These are phyloP conservation scores for Rubus parviflorus DNA, from an alignment of 306 rosid species.

Conservation along the genomic window DNA sequence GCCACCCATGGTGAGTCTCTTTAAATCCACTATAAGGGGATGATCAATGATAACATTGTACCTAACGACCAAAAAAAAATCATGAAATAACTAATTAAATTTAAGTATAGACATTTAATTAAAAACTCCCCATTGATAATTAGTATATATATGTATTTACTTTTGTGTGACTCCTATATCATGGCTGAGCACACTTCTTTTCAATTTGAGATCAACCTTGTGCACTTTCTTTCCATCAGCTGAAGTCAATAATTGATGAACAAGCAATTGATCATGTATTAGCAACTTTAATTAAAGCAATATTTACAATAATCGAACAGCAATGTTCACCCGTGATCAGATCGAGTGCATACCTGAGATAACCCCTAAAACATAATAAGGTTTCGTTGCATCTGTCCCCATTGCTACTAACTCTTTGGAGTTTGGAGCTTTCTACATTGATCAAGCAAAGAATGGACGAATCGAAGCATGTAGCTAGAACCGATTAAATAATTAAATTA, in stretches of 20 bases:
- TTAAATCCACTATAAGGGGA: slow-evolving; percentile 55
- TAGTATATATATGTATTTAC: slow-evolving; percentile 1
- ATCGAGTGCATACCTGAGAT: slow-evolving; percentile 52
- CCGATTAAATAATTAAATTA: background rate
- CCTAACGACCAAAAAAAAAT: slow-evolving; percentile 29
- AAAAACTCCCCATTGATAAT: background rate
- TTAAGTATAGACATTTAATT: no score
- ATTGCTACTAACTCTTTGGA: slow-evolving; percentile 57
- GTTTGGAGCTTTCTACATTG: slow-evolving; percentile 52
- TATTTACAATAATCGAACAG: no score
- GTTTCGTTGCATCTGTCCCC: slow-evolving; percentile 53
- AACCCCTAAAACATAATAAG: slow-evolving; percentile 53
- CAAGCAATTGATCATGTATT: background rate
- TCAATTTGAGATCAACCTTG: slow-evolving; percentile 54
- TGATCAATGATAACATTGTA: slow-evolving; percentile 67
- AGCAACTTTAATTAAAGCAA: background rate
- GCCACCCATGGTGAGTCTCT: slow-evolving; percentile 53
- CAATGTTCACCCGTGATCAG: background rate
- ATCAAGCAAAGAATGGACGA: background rate
- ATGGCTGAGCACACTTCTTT: slow-evolving; percentile 51
- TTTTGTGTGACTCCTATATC: slow-evolving; percentile 62
- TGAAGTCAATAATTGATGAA: slow-evolving; percentile 17
- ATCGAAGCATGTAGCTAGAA: background rate
- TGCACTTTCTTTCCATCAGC: slow-evolving; percentile 69
- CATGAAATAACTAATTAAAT: background rate